A percentile compares a stretch with the other conserved stretches of the same genome.
Evolutionary conservation across 306 rosid species (phyloP).

Genomic region (Geum urbanum): DNA sequence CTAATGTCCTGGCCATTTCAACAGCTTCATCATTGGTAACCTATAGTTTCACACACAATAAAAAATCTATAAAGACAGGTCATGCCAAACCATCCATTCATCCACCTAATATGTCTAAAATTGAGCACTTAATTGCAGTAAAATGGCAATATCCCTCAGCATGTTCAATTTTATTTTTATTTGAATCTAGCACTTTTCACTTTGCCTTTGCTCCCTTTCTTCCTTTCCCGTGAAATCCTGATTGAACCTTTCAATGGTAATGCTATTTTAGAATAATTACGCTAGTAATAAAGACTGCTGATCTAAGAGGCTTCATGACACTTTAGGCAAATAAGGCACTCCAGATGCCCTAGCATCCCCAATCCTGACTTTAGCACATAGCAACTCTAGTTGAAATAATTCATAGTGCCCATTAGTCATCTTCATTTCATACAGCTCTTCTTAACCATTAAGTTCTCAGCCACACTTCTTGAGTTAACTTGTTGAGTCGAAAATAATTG

Average conservation of each 20-base stretch:
- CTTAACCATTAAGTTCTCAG: not conserved
- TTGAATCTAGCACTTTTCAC: not conserved
- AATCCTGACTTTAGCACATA: not conserved
- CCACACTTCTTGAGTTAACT: not conserved
- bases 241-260: not conserved
- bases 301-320: not conserved
- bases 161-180: not conserved
- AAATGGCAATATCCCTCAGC: not conserved
- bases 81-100: constrained; percentile 4
- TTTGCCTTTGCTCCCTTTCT: not conserved
- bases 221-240: not conserved
- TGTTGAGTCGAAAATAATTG: not conserved
- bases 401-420: not conserved
- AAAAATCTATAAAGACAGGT: not conserved
- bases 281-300: not conserved
- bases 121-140: not conserved
- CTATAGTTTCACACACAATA: constrained; percentile 32
- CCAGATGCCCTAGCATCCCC: not conserved
- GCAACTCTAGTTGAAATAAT: too few relatives aligned
- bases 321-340: not conserved
- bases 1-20: constrained; percentile 82
- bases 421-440: not conserved
- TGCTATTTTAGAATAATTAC: not conserved
- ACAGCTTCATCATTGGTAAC: constrained; percentile 80
- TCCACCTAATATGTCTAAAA: not conserved